These are phyloP conservation scores for Chlamydomonas reinhardtii DNA, from an alignment of 163 green algal species.

Conservation along the genomic window DNA sequence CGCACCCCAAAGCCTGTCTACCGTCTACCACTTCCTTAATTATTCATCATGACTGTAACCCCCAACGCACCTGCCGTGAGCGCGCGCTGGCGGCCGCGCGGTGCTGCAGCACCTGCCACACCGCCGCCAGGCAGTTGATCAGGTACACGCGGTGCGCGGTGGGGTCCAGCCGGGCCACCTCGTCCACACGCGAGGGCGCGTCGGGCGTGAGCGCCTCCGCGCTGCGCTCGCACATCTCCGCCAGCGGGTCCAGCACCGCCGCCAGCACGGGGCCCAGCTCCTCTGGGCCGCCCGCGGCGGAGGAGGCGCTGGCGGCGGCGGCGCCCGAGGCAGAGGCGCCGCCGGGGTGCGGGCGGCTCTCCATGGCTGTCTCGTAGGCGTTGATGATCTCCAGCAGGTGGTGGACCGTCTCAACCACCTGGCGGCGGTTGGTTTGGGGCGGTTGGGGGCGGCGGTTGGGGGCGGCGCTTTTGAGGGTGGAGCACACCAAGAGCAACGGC, in stretches of 20 bases:
- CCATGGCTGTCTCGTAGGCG: constrained; percentile 72
- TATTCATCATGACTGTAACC: too few relatives aligned
- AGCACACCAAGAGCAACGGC: too few relatives aligned
- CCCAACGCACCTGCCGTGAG: constrained; percentile 31
- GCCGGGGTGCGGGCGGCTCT: constrained; percentile 27
- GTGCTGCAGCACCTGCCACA: constrained; percentile 69
- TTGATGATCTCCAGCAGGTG: constrained; percentile 82
- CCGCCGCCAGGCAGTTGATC: constrained; percentile 89
- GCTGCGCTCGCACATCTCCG: constrained; percentile 71
- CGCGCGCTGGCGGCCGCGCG: constrained; percentile 45
- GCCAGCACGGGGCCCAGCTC: constrained; percentile 66
- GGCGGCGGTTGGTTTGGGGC: not conserved
- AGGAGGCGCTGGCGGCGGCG: not conserved
- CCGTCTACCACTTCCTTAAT: too few relatives aligned
- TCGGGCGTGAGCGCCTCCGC: constrained; percentile 75
- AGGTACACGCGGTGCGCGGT: constrained; percentile 80
- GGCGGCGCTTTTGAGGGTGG: too few relatives aligned
- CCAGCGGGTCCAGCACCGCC: constrained; percentile 84
- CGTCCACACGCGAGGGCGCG: constrained; percentile 57
- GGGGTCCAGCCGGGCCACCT: constrained; percentile 65
- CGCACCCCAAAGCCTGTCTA: too few relatives aligned
- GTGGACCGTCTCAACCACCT: constrained; percentile 74
- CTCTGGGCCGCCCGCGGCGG: not conserved
- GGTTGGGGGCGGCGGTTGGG: not conserved
- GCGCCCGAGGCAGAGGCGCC: not conserved